A percentile compares a stretch with the other conserved stretches of the same genome.
Evolutionary conservation across 106 monocot genomes (phyloP).

Genomic region (Dendrobium huoshanense): DNA sequence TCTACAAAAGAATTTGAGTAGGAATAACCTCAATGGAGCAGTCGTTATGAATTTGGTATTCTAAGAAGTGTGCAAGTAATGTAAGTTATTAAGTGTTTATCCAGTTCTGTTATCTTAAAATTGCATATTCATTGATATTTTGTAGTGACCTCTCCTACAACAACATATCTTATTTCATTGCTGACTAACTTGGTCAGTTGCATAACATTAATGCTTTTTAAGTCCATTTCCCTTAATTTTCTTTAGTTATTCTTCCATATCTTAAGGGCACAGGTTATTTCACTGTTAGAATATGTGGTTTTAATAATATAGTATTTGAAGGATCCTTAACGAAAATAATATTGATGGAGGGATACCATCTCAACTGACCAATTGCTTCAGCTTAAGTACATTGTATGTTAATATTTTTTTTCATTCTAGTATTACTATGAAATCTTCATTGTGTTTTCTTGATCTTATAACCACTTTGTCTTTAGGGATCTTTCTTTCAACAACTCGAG

Average conservation of each 20-base stretch:
- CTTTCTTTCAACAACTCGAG: conserved; percentile 83
- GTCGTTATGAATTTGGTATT: conserved; percentile 80
- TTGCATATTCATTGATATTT: conserved; percentile 1
- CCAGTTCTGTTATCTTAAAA: neutral
- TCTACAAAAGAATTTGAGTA: too few relatives aligned
- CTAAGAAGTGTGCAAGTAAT: conserved; percentile 93
- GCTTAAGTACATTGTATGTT: conserved; percentile 69
- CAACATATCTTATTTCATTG: conserved; percentile 63
- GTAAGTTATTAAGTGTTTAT: conserved; percentile 28
- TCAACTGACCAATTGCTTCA: conserved; percentile 85
- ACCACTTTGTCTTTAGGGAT: conserved; percentile 42
- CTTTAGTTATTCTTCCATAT: neutral
- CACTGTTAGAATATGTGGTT: conserved; percentile 1
- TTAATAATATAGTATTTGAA: conserved; percentile 10
- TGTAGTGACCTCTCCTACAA: conserved; percentile 80
- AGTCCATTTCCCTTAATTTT: conserved; percentile 5
- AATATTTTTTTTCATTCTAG: neutral
- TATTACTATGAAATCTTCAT: neutral
- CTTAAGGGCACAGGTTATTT: neutral
- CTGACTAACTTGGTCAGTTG: conserved; percentile 80
- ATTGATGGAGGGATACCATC: conserved; percentile 65
- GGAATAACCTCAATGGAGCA: conserved; percentile 35
- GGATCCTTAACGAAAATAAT: conserved; percentile 87
- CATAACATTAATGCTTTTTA: conserved; percentile 77
- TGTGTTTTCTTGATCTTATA: neutral